Evolutionary conservation across 1,284 basidiomycete genomes (phyloP), one percentile per base, ranked within the genome.

Genomic region (Microbotryum saponariae): DNA sequence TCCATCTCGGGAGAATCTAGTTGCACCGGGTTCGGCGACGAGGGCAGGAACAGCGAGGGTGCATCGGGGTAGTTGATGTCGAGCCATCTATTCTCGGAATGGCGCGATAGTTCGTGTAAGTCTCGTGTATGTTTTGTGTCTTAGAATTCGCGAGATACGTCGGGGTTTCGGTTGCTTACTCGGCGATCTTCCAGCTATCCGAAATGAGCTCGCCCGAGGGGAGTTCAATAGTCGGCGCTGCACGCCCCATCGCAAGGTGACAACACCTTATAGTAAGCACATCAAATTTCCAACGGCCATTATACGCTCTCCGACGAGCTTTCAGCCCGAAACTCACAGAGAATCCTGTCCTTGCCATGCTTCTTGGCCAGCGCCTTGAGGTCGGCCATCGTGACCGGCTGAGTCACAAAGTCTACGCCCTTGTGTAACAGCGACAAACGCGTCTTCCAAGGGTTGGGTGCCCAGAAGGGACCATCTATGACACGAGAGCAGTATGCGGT

Each of bases 111-210:
- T 27, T 1, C 27, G 27, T 27, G 5, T 27, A 27, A 27, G 27
- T 27, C 27, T 27, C 27, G 27, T 27, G 37, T 37, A 37, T 2
- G 6, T 16, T 37, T 37, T 37, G 37, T 12, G 6, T 12, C 37
- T 37, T 7, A 27, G 27, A 27, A 1, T 27, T 27, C 6, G 27
- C 27, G 5, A 6, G 27, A 9, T 23, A 6, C 2, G 4, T 3
- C 3, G 23, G 6, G 42, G 1, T 18, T 20, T 4, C 6, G 21
- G 25, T 6, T 3, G 46, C 58, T 6, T 12, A 65, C 64, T 62
- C 64, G 14, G 64, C 64, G 31, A 66, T 66, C 20, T 58, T 54
- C 53, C 54, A 53, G 3, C 55, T 58, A 29, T 62, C 61, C n/a
- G n/a, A 16, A 45, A 66, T 58, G 50, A 56, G 29, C 4, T 51